A percentile compares a stretch with the other conserved stretches of the same genome.
Conservation (phyloP, 768 basidiomycete genomes). For the Kwoniella pini region DNA sequence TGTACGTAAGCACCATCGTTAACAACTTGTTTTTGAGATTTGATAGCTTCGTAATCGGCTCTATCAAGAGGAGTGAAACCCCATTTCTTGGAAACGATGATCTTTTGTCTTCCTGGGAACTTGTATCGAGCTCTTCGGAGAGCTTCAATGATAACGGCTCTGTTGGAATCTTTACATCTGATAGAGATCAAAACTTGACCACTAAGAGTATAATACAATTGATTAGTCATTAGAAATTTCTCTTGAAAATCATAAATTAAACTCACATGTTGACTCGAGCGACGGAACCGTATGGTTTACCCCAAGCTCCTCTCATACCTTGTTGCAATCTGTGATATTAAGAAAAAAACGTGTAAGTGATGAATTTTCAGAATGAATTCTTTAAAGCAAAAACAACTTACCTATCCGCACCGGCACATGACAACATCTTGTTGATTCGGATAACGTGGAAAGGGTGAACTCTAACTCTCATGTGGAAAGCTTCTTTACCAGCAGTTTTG, state of each 20-base stretch:
- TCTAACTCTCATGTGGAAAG: slow-evolving; percentile 96
- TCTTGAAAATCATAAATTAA: background rate
- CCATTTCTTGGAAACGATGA: slow-evolving; percentile 76
- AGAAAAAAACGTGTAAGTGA: background rate
- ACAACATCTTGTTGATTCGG: slow-evolving; percentile 99
- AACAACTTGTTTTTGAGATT: slow-evolving; percentile 84
- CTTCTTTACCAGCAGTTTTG: slow-evolving; percentile 96
- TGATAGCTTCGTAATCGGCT: slow-evolving; percentile 81
- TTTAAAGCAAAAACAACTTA: slow-evolving; percentile 55
- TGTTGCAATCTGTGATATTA: slow-evolving; percentile 51
- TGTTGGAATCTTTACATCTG: slow-evolving; percentile 85
- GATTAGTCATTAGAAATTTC: background rate
- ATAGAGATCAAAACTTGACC: slow-evolving; percentile 92
- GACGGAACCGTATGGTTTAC: slow-evolving; percentile 92
- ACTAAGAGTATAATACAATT: slow-evolving; percentile 60
- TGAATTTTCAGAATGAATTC: too few species aligned
- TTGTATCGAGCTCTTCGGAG: slow-evolving; percentile 98
- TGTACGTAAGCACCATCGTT: slow-evolving; percentile 91
- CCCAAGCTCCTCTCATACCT: slow-evolving; percentile 99
- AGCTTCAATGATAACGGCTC: slow-evolving; percentile 89
- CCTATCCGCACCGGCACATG: slow-evolving; percentile 98
- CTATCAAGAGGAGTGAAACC: slow-evolving; percentile 94
- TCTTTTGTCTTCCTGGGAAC: slow-evolving; percentile 55
- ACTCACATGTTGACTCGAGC: slow-evolving; percentile 53
- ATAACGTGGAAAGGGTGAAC: slow-evolving; percentile 98